phyloP scores from a whole-genome alignment of 2,329 filamentous ascomycete species.

The Epichloe uncinata region DNA sequence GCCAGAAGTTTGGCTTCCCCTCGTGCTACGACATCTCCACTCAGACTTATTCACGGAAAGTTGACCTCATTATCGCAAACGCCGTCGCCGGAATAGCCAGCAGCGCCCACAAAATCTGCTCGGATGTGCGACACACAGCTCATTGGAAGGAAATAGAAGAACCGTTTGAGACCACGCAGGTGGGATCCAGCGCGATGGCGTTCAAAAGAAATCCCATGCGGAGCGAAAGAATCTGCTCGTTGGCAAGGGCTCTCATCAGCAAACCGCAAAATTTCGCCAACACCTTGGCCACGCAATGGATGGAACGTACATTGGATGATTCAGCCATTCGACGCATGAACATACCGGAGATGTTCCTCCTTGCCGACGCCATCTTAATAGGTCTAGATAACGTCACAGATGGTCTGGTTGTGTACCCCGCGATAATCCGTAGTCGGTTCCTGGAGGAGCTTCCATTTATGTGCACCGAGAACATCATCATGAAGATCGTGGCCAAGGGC shows the following conservation, averaged over 20 bases:
- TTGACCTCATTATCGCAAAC: slow-evolving; percentile 70
- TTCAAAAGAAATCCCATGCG: slow-evolving; percentile 11
- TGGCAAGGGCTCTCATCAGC: slow-evolving; percentile 28
- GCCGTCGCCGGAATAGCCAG: slow-evolving; percentile 67
- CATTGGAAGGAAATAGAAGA: slow-evolving; percentile 76
- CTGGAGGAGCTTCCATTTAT: slow-evolving; percentile 78
- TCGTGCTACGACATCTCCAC: slow-evolving; percentile 42
- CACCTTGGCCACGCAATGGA: slow-evolving; percentile 20
- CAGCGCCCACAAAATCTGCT: slow-evolving; percentile 57
- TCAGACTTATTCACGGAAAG: slow-evolving; percentile 59
- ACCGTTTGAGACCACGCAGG: slow-evolving; percentile 69
- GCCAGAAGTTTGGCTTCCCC: slow-evolving; percentile 41
- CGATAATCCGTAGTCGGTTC: slow-evolving; percentile 53
- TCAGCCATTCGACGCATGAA: slow-evolving; percentile 53
- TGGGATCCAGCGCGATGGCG: slow-evolving; percentile 40
- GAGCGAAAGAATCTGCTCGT: slow-evolving; percentile 7
- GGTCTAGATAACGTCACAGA: slow-evolving; percentile 53
- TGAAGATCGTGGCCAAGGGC: slow-evolving; percentile 61
- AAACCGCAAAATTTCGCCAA: slow-evolving; percentile 21
- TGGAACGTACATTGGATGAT: slow-evolving; percentile 69
- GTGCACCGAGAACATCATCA: slow-evolving; percentile 56
- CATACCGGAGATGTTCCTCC: slow-evolving; percentile 54
- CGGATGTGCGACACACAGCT: slow-evolving; percentile 51
- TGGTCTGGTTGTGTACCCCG: slow-evolving; percentile 68
- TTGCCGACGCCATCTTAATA: slow-evolving; percentile 55